phyloP scores from a whole-genome alignment of 306 rosid species.

The Cucurbita maxima region DNA sequence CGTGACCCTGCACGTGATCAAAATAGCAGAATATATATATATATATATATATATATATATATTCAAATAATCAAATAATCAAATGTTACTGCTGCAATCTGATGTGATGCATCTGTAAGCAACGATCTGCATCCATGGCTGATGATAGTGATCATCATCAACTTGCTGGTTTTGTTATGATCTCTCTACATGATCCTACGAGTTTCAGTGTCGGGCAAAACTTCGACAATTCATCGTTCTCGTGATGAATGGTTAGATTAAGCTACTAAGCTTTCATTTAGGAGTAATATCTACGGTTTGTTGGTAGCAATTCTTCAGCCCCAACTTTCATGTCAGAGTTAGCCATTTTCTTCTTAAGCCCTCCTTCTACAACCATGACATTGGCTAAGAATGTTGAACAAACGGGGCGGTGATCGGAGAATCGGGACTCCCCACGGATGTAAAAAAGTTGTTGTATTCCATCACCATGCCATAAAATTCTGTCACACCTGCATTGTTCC shows the following conservation, averaged over 20 bases:
- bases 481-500: constrained; percentile 63
- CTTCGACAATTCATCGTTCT: neutral
- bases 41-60: too few relatives aligned
- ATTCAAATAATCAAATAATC: constrained; percentile 15
- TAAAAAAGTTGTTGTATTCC: constrained; percentile 61
- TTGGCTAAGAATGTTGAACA: constrained; percentile 55
- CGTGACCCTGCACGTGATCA: constrained; percentile 63
- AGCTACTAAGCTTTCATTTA: constrained; percentile 2
- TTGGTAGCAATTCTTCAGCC: constrained; percentile 37
- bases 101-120: neutral
- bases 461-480: constrained; percentile 82
- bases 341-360: constrained; percentile 30
- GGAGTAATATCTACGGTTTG: constrained; percentile 17
- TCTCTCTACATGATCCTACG: constrained; percentile 2
- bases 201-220: neutral
- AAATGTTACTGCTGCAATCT: constrained; percentile 7
- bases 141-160: neutral
- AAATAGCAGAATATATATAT: neutral
- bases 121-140: constrained; percentile 1
- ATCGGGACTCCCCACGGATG: constrained; percentile 47
- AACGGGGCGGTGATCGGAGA: constrained; percentile 92
- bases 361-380: constrained; percentile 28
- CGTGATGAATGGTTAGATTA: neutral
- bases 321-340: constrained; percentile 25
- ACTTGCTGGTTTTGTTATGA: neutral